Evolutionary conservation across 1,139 yeast genomes (phyloP), one percentile per base, ranked within the genome.

Genomic region (Suhomyces choctaworum): DNA sequence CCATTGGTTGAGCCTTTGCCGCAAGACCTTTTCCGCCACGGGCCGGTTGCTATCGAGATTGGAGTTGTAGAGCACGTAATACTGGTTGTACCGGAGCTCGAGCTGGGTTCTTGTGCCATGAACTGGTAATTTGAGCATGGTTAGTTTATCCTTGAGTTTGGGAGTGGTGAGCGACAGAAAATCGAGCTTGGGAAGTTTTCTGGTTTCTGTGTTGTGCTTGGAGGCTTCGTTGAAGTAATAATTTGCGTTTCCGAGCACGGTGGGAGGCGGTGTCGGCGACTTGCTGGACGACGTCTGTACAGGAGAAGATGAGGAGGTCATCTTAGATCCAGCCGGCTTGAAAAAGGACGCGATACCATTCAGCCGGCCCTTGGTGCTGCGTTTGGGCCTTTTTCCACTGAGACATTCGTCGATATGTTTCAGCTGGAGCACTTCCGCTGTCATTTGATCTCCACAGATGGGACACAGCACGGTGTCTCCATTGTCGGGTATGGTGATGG

Each of bases 21-120:
- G 63, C 29, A 90, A 55, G 4, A 76, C 73, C 29, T 64, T 60
- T 19, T 77, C 80, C 13, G 77, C 60, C 4, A 75, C 76, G 0
- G 96, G 97, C 19, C 67, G 68, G 32, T 76, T 66, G n/a, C 89
- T 74, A 52, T 89, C 97, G 32, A 82, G 71, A 51, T 89, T 89
- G 12, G 96, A 82, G 51, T 90, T 90, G 78, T 82, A 85, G 11
- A 89, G 55, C 23, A 83, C 78, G 42, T 85, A 79, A 65, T 82
- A 90, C 45, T 90, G 95, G 41, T 80, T 80, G 54, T 84, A 85
- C 29, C 97, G 65, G 21, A 75, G 62, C 42, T 86, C 90, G 47
- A 89, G 53, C 46, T 78, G 83, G 16, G 63, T 62, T 43, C 87
- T 64, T 3, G 81, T 62, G 0, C 97, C 97, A 4, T 56, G 54